Evolutionary conservation across 257 asterid species (phyloP).

Genomic region (Agastache rugosa): DNA sequence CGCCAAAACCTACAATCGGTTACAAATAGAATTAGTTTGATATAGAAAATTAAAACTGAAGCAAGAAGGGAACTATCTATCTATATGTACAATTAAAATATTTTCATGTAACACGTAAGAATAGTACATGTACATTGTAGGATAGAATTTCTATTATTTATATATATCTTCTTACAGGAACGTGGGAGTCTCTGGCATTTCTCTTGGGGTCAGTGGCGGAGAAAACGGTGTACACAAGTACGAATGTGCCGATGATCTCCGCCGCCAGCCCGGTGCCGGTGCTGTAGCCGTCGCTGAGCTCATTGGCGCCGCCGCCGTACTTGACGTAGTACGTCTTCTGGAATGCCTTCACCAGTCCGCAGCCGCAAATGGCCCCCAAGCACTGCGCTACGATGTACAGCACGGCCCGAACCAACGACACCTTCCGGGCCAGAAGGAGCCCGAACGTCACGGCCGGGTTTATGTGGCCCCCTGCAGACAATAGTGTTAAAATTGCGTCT

Average conservation of each 20-base stretch:
- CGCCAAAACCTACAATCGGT: slow-evolving; percentile 59
- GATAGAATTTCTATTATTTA: too few relatives aligned
- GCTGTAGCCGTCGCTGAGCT: slow-evolving; percentile 52
- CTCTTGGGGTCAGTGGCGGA: slow-evolving; percentile 82
- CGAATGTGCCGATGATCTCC: slow-evolving; percentile 75
- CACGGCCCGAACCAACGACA: slow-evolving; percentile 61
- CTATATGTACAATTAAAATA: too few relatives aligned
- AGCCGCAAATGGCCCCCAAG: slow-evolving; percentile 76
- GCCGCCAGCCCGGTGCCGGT: slow-evolving; percentile 77
- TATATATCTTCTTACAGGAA: slow-evolving; percentile 56
- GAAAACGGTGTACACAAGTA: slow-evolving; percentile 77
- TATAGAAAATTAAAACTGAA: too few relatives aligned
- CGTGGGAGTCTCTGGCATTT: slow-evolving; percentile 76
- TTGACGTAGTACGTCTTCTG: slow-evolving; percentile 53
- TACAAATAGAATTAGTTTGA: background rate
- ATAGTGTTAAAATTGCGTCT: too few relatives aligned
- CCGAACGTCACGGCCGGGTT: slow-evolving; percentile 82
- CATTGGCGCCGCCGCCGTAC: slow-evolving; percentile 72
- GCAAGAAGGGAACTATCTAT: too few relatives aligned
- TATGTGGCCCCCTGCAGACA: slow-evolving; percentile 66
- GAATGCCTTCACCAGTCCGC: slow-evolving; percentile 74
- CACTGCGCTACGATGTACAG: slow-evolving; percentile 75
- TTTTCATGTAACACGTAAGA: too few relatives aligned
- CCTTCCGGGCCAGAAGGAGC: slow-evolving; percentile 66
- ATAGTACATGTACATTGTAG: too few relatives aligned